Evolutionary conservation across 2,329 filamentous ascomycete species (phyloP), one percentile per base, ranked within the genome.

Genomic region (Talaromyces sp.): DNA sequence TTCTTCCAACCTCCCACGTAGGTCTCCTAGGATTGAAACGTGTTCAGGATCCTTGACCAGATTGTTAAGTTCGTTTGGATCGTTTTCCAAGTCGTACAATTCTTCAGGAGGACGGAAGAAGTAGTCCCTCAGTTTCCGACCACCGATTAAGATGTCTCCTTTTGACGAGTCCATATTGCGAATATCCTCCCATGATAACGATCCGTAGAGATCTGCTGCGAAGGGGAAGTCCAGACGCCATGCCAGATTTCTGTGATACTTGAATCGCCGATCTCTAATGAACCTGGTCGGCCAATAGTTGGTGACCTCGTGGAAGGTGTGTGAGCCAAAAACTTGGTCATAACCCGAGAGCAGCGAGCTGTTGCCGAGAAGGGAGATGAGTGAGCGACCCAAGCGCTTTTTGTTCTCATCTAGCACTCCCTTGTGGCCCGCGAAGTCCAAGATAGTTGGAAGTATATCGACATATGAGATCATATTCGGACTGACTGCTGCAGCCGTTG

Each of bases 271-370:
- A 3, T 70, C 75, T 21, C 81, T 76, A 37, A 82, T 69, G 65
- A 75, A 79, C 11, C 81, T 74, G 0, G 81, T 83, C 0, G 82
- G 81, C 76, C 77, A 83, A 69, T 82, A 83, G 65, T 82, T 82
- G 5, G 75, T 76, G 1, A 80, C 71, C 64, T 83, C 81, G 59
- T 83, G 81, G 66, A 82, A 83, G 1, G 82, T 83, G 66, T 83
- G 81, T 0, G 80, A 82, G 18, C 81, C 81, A 63, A 79, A 82
- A 8, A 83, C 76, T 16, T 78, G 50, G 6, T 56, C 52, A 40
- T 58, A 56, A 4, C 48, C 39, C 4, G 56, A 23, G 5, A 63
- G 31, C 5, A 25, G 25, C 4, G 50, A 46, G 25, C 44, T 25
- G 14, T 44, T 42, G 4, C 57, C 46, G n/a, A 63, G 61, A 25